phyloP scores from a whole-genome alignment of 31 red algal genomes.

The Asparagopsis taxiformis region DNA sequence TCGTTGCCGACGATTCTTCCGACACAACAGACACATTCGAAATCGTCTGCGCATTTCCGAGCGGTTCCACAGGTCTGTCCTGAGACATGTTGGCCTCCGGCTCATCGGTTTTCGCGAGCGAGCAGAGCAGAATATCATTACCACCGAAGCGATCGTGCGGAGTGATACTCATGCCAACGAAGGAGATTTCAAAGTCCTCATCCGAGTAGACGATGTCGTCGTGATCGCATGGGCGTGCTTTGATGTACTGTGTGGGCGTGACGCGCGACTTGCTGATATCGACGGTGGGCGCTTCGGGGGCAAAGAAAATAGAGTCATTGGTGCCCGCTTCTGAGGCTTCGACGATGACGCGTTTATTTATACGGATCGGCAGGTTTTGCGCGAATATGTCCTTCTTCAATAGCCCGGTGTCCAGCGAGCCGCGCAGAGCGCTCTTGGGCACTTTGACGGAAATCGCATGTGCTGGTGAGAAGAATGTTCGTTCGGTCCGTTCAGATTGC shows the following conservation, averaged over 20 bases:
- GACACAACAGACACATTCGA: too few species aligned
- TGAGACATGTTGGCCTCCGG: too few species aligned
- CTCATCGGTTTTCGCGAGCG: conserved; percentile 17
- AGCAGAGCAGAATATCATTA: conserved; percentile 40
- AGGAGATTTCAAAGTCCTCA: conserved; percentile 52
- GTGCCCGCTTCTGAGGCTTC: conserved; percentile 34
- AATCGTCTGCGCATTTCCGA: too few species aligned
- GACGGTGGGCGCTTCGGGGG: conserved; percentile 30
- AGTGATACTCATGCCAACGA: too few species aligned
- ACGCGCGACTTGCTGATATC: conserved; percentile 3
- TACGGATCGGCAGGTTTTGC: conserved; percentile 5
- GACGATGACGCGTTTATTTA: conserved; percentile 15
- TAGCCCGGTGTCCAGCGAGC: conserved; percentile 11
- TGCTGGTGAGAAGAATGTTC: too few species aligned
- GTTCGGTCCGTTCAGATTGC: too few species aligned
- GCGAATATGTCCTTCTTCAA: conserved; percentile 13
- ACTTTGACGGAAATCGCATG: conserved; percentile 34
- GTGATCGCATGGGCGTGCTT: conserved; percentile 14
- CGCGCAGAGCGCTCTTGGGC: conserved; percentile 4
- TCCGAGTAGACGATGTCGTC: conserved; percentile 21
- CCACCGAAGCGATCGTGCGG: too few species aligned
- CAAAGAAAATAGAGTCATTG: conserved; percentile 32
- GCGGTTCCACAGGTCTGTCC: too few species aligned
- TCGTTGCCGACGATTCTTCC: too few species aligned
- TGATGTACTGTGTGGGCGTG: conserved; percentile 22